Evolutionary conservation across 768 basidiomycete genomes (phyloP), one percentile per base, ranked within the genome.

Genomic region (Lentinula detonsa): DNA sequence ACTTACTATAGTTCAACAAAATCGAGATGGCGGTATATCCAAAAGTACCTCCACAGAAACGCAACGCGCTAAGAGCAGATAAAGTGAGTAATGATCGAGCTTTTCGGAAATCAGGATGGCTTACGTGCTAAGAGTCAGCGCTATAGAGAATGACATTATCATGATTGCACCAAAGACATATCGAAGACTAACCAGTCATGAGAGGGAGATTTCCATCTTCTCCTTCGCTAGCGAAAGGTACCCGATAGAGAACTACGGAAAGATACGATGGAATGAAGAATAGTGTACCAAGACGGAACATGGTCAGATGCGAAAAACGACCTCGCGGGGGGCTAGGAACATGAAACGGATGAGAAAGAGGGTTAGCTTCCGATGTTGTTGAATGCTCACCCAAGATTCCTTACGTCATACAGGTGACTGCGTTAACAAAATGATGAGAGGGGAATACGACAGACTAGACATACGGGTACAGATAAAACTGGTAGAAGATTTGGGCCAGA

Each of bases 201-300:
- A 98, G 80, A 57, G 94, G 64, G 58, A 88, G 74, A 64, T 89
- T 91, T 18, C 89, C 90, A 62, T 87, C 86, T 60, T 86, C 85
- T 11, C 79, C 73, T 9, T 82, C 72, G 69, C 85, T 88, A 31
- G 91, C 90, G 59, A 97, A 82, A 61, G 76, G 79, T 34, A 75
- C 75, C 42, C 88, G 90, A 71, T 86, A 95, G 50, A 86, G 78
- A 54, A 83, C 79, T 37, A 96, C 87, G 5, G 86, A 84, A 48
- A 95, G 79, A 73, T 98, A 97, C 16, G 93, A 86, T 2, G 95
- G 95, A 64, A 98, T 88, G 74, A 93, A 97, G 37, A 96, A 77
- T 21, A 88, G 71, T 5, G 90, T 88, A 48, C 93, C 93, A 15
- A 95, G 76, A 54, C 93, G 88, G 81, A 93, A 95, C 93, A 94